These are phyloP conservation scores for Wickerhamomyces ciferrii DNA, from an alignment of 805 yeast genomes.

Conservation along the genomic window DNA sequence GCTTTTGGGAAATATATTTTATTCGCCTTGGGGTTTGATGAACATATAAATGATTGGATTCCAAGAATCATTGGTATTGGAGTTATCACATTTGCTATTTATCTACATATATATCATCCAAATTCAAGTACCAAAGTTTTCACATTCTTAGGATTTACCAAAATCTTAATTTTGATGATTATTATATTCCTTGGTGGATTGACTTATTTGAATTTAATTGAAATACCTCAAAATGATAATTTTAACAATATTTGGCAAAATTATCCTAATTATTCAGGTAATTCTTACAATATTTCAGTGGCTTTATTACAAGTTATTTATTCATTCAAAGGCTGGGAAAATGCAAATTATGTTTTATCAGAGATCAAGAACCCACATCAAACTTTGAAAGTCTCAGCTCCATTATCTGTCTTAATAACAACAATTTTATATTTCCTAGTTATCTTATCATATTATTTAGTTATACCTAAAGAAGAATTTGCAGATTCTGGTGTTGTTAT, in stretches of 20 bases:
- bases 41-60: slow-evolving; percentile 24
- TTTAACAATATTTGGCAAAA: slow-evolving; percentile 32
- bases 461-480: slow-evolving; percentile 39
- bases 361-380: slow-evolving; percentile 53
- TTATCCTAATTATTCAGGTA: slow-evolving; percentile 36
- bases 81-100: slow-evolving; percentile 39
- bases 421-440: slow-evolving; percentile 52
- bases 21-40: slow-evolving; percentile 33
- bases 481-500: slow-evolving; percentile 53
- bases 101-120: slow-evolving; percentile 45
- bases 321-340: slow-evolving; percentile 69
- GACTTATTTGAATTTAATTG: slow-evolving; percentile 29
- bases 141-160: slow-evolving; percentile 49
- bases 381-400: slow-evolving; percentile 56
- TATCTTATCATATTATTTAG: slow-evolving; percentile 46
- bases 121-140: slow-evolving; percentile 45
- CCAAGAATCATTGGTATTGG: slow-evolving; percentile 45
- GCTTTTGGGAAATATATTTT: slow-evolving; percentile 61
- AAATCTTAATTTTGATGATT: slow-evolving; percentile 42
- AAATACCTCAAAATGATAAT: slow-evolving; percentile 24
- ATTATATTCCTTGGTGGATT: slow-evolving; percentile 44
- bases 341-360: slow-evolving; percentile 56
- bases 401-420: slow-evolving; percentile 47
- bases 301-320: slow-evolving; percentile 56
- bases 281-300: slow-evolving; percentile 44